A percentile compares a stretch with the other conserved stretches of the same genome.
phyloP scores from a whole-genome alignment of 768 basidiomycete genomes.

The Chlorophyllum brunneum region DNA sequence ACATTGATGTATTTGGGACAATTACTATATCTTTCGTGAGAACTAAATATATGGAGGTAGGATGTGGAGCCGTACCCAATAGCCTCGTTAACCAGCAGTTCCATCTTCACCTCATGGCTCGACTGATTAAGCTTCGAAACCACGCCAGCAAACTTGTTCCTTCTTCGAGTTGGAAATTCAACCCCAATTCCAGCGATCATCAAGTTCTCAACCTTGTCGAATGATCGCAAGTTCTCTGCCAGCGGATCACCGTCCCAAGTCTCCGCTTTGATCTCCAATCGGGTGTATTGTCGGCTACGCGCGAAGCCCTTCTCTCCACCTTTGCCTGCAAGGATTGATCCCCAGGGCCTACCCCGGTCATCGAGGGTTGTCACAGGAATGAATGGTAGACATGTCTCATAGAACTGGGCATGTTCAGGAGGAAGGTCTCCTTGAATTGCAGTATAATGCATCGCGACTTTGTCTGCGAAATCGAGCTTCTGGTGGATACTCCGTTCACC shows the following conservation, averaged over 20 bases:
- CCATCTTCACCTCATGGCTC: slow-evolving; percentile 29
- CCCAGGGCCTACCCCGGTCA: slow-evolving; percentile 49
- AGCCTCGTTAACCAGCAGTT: slow-evolving; percentile 49
- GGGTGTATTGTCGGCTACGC: slow-evolving; percentile 28
- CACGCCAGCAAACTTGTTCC: slow-evolving; percentile 60
- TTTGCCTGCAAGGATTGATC: slow-evolving; percentile 45
- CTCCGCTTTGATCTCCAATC: slow-evolving; percentile 34
- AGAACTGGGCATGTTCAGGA: slow-evolving; percentile 45
- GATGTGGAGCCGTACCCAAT: slow-evolving; percentile 41
- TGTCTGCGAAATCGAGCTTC: slow-evolving; percentile 38
- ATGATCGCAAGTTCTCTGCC: slow-evolving; percentile 27
- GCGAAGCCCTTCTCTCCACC: slow-evolving; percentile 47
- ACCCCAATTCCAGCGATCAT: slow-evolving; percentile 58
- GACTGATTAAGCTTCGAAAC: slow-evolving; percentile 29
- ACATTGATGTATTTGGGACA: slow-evolving; percentile 69
- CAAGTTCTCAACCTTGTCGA: slow-evolving; percentile 19
- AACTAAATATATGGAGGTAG: not conserved
- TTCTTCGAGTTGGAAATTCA: slow-evolving; percentile 50
- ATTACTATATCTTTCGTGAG: slow-evolving; percentile 34
- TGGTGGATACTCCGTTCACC: slow-evolving; percentile 51
- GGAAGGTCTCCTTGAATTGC: slow-evolving; percentile 44
- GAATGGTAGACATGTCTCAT: slow-evolving; percentile 47
- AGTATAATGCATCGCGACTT: slow-evolving; percentile 25
- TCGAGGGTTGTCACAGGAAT: slow-evolving; percentile 57
- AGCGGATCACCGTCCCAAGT: slow-evolving; percentile 59